These are phyloP conservation scores for Cryptosporidium bovis DNA, from an alignment of 169 alveolate genomes.

Conservation along the genomic window DNA sequence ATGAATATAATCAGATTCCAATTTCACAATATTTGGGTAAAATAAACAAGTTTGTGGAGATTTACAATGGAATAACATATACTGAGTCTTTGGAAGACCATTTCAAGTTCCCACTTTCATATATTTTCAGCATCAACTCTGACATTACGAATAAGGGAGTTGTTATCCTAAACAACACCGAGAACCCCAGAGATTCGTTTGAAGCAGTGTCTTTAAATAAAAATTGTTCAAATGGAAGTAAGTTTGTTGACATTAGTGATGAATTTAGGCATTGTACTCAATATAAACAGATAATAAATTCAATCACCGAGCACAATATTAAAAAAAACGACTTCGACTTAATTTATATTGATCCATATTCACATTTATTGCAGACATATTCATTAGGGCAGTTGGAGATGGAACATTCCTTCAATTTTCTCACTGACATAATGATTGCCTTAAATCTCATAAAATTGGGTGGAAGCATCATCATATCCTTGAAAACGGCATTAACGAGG, in stretches of 20 bases:
- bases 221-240: neutral
- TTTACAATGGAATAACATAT: conserved; percentile 43
- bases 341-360: conserved; percentile 52
- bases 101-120: conserved; percentile 50
- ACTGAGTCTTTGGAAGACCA: conserved; percentile 34
- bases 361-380: conserved; percentile 55
- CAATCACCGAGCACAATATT: conserved; percentile 54
- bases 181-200: neutral
- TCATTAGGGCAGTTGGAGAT: conserved; percentile 68
- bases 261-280: conserved; percentile 49
- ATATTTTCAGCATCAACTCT: conserved; percentile 19
- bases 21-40: conserved; percentile 47
- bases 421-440: conserved; percentile 76
- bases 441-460: conserved; percentile 76
- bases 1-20: neutral
- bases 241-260: conserved; percentile 40
- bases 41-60: conserved; percentile 35
- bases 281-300: conserved; percentile 52
- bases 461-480: conserved; percentile 78
- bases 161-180: conserved; percentile 21
- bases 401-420: conserved; percentile 8
- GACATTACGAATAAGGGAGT: neutral
- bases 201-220: neutral
- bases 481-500: conserved; percentile 77
- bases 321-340: conserved; percentile 46